phyloP scores from a whole-genome alignment of 2,329 filamentous ascomycete species.

The Colletotrichum orchidophilum region DNA sequence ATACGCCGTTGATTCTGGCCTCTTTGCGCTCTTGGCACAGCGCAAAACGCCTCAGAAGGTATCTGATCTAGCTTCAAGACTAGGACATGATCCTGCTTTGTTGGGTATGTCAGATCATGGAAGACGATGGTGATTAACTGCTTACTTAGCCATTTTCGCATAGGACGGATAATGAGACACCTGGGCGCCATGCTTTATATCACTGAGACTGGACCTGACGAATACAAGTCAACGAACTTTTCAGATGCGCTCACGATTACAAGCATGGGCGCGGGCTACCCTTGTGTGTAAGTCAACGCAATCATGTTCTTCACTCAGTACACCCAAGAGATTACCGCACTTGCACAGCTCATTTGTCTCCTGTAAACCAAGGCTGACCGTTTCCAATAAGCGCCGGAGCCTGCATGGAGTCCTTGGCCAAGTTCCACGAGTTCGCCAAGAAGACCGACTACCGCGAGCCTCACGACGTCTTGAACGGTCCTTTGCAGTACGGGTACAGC shows the following conservation, averaged over 20 bases:
- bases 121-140: no score
- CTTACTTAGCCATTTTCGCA: background rate
- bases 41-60: slow-evolving; percentile 21
- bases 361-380: background rate
- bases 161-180: slow-evolving; percentile 47
- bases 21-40: slow-evolving; percentile 45
- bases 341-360: no score
- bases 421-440: slow-evolving; percentile 43
- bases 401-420: slow-evolving; percentile 14
- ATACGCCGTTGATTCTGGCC: slow-evolving; percentile 45
- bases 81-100: slow-evolving; percentile 7
- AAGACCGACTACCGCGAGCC: slow-evolving; percentile 42
- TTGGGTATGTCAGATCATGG: background rate
- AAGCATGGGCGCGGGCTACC: slow-evolving; percentile 46
- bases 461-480: slow-evolving; percentile 39
- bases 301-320: background rate
- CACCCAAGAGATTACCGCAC: background rate
- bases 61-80: background rate
- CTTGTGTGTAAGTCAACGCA: slow-evolving; percentile 38
- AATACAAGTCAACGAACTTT: slow-evolving; percentile 51
- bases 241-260: slow-evolving; percentile 45
- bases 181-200: slow-evolving; percentile 51
- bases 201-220: slow-evolving; percentile 44
- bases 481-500: slow-evolving; percentile 45
- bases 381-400: slow-evolving; percentile 34